Evolutionary conservation across 805 yeast species (phyloP), one percentile per base, ranked within the genome.

Genomic region (Metschnikowia similis): DNA sequence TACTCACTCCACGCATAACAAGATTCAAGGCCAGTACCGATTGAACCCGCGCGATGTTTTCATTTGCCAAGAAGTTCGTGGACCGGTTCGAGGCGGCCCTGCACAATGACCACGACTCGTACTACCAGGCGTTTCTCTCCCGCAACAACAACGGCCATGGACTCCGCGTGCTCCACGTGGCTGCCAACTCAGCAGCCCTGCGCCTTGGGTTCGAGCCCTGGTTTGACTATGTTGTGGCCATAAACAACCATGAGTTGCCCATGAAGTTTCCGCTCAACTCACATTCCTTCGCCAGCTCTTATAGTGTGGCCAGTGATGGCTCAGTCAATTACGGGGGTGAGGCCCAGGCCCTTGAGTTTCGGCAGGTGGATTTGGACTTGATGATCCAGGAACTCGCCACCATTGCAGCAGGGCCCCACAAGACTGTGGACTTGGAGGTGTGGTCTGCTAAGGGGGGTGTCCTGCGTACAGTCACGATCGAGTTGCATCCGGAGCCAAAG

Each of bases 371-470:
- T 61, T 75, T 70, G 55, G 71, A 73, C 40, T 55, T 70, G 51
- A 65, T 81, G 39, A 52, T 68, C 13, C 69, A 71, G 50, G 83
- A 79, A 52, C 66, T 81, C 14, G 51, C 59, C 32, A 70, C 64
- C 47, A 58, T 66, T 26, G 64, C 67, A 27, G 49, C 58, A 8
- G 57, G 61, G 40, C 59, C 72, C 29, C 67, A 72, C 26, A 66
- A 72, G 9, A 65, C 74, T 3, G 67, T 87, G 6, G 67, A 73
- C 8, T 70, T 91, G 39, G 82, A 79, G 45, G 82, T 89, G 2
- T 91, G 96, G 96, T 82, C 81, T 41, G 94, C 96, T 2, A 90
- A 90, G 67, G 97, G 97, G 21, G 90, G 90, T 1, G 61, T 75
- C 7, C 44, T 70, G 14, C 63, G 78, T 49, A 64, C 64, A 47